Evolutionary conservation across 768 basidiomycete genomes (phyloP), one percentile per base, ranked within the genome.

Genomic region (Russula brevipes): DNA sequence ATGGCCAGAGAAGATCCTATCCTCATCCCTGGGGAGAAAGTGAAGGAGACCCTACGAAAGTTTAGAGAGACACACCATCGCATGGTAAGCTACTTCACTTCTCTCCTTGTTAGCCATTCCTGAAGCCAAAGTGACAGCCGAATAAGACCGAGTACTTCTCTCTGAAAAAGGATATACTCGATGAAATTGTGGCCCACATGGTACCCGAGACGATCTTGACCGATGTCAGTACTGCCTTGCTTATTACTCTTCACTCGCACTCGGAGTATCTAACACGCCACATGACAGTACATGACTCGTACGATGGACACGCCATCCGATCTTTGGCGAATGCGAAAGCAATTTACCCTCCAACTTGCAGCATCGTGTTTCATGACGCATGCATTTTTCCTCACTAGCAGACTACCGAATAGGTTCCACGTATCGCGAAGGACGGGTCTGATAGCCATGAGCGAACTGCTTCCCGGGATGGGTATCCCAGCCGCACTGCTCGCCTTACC

Each of bases 251-350:
- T 24, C 24, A 24, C 24, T 24, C 24, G 24, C 24, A 24, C 24
- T 33, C 63, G 12, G 54, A 58, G 47, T 35, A 60, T 50, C 57
- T 57, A 39, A 56, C 54, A 3, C 41, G 24, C 24, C 24, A 51
- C 42, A 60, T 53, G 51, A 2, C 59, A 99, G 97, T 98, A 94
- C 73, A 91, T 99, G 89, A 80, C 85, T 45, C 84, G 83, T 39
- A 88, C 89, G 30, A 96, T 98, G 91, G 77, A 81, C 51, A 82
- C 82, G 2, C 85, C 95, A 5, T 83, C 84, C 60, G 91, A 94
- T 69, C 80, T 98, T 3, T 99, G 96, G 96, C 82, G 91, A 63
- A 94, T 98, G 85, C 86, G 97, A 63, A 98, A 97, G 76, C 95
- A 98, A 75, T 97, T 98, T 74, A 88, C 95, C 9, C 73, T 89